phyloP scores from a whole-genome alignment of 176 grass and related monocot genomes.

The Avena sativa region DNA sequence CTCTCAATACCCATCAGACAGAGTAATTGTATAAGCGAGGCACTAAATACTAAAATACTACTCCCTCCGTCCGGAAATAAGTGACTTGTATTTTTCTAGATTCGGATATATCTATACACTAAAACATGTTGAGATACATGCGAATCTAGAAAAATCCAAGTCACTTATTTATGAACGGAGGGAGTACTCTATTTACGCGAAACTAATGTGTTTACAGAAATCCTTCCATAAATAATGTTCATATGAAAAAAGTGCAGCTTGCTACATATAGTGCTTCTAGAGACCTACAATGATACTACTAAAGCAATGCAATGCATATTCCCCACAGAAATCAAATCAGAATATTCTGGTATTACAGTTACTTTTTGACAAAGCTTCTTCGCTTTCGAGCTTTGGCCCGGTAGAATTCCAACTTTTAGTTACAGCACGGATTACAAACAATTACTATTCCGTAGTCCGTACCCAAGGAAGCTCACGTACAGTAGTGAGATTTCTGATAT shows the following conservation, averaged over 20 bases:
- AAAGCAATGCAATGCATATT: constrained; percentile 3
- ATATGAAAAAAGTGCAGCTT: neutral
- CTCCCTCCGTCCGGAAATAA: too few relatives aligned
- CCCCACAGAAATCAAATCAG: constrained; percentile 11
- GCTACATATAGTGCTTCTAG: neutral
- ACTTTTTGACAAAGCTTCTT: constrained; percentile 14
- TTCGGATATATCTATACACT: too few relatives aligned
- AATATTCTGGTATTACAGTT: constrained; percentile 31
- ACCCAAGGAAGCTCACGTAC: neutral
- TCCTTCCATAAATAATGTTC: neutral
- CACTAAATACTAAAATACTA: neutral
- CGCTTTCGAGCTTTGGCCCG: neutral
- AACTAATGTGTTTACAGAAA: neutral
- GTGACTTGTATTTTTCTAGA: too few relatives aligned
- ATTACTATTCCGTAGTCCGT: neutral
- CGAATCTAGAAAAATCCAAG: too few relatives aligned
- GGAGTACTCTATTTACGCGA: neutral
- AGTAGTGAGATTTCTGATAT: neutral
- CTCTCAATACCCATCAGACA: neutral
- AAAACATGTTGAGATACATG: too few relatives aligned
- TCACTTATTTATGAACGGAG: too few relatives aligned
- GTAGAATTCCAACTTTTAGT: constrained; percentile 6
- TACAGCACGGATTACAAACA: neutral
- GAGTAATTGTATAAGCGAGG: neutral
- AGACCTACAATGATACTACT: neutral